phyloP scores from a whole-genome alignment of 1,284 basidiomycete species.

The Stereum hirsutum region DNA sequence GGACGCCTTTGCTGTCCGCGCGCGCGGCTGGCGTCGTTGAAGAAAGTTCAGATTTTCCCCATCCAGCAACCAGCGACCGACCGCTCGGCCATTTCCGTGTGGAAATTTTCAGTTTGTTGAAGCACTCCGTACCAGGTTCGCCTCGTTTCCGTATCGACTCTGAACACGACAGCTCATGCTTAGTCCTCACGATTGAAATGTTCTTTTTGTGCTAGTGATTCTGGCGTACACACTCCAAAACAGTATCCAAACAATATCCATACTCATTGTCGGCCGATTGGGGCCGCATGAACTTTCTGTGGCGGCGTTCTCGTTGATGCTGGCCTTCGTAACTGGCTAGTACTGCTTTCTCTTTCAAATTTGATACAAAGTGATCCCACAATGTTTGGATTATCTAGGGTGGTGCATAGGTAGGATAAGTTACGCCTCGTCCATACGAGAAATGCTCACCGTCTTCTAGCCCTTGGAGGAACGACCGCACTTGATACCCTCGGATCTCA shows the following conservation, averaged over 20 bases:
- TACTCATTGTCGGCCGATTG: slow-evolving; percentile 54
- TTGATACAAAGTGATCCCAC: slow-evolving; percentile 37
- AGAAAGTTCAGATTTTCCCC: slow-evolving; percentile 7
- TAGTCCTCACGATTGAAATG: not conserved
- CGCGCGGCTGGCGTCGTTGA: not conserved
- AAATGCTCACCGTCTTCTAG: too few relatives aligned
- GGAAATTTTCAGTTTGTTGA: slow-evolving; percentile 10
- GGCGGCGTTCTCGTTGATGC: slow-evolving; percentile 65
- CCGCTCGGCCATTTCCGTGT: slow-evolving; percentile 6
- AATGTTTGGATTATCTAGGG: slow-evolving; percentile 31
- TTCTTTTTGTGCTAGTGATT: slow-evolving; percentile 38
- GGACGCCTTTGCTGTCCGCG: not conserved
- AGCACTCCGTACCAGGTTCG: slow-evolving; percentile 13
- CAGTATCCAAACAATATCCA: slow-evolving; percentile 57
- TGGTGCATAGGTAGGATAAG: too few relatives aligned
- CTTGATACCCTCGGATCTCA: slow-evolving; percentile 72
- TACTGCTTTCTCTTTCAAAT: slow-evolving; percentile 20
- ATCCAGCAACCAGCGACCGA: slow-evolving; percentile 7
- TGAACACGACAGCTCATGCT: not conserved
- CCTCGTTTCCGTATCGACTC: not conserved
- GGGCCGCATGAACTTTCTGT: slow-evolving; percentile 62
- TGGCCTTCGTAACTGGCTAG: slow-evolving; percentile 71
- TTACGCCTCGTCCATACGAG: too few relatives aligned
- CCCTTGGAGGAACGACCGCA: slow-evolving; percentile 68
- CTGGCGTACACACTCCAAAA: slow-evolving; percentile 65